A percentile compares a stretch with the other conserved stretches of the same genome.
These are phyloP conservation scores for Colletotrichum agaves DNA, from an alignment of 2,329 filamentous ascomycete genomes.

Conservation along the genomic window DNA sequence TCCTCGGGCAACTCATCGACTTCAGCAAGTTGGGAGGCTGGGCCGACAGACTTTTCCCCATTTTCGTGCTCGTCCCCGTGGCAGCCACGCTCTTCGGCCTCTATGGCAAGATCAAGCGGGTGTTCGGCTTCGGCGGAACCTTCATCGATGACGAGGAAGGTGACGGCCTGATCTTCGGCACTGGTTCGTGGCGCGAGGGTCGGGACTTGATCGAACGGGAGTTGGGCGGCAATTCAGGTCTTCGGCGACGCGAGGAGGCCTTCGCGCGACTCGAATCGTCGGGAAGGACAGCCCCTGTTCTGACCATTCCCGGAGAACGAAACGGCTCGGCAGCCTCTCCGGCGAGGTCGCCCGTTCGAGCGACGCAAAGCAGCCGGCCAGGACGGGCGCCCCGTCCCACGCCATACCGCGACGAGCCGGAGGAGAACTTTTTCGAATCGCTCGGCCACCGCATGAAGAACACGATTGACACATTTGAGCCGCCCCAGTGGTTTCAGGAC, in stretches of 20 bases:
- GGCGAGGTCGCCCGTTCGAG: constrained; percentile 56
- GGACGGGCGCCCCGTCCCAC: constrained; percentile 36
- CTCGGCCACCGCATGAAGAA: constrained; percentile 90
- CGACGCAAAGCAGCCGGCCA: constrained; percentile 49
- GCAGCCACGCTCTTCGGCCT: constrained; percentile 88
- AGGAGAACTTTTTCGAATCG: constrained; percentile 85
- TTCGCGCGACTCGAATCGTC: constrained; percentile 47
- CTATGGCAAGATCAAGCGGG: constrained; percentile 81
- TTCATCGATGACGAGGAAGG: constrained; percentile 80
- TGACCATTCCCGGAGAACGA: constrained; percentile 58
- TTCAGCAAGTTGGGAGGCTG: constrained; percentile 83
- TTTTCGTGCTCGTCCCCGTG: constrained; percentile 87
- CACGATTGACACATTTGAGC: constrained; percentile 85
- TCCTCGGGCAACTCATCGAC: constrained; percentile 85
- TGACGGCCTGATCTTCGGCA: constrained; percentile 73
- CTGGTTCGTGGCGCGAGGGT: constrained; percentile 91
- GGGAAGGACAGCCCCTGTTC: constrained; percentile 56
- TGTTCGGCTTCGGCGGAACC: constrained; percentile 80
- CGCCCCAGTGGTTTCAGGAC: constrained; percentile 84
- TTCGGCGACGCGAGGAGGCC: constrained; percentile 59
- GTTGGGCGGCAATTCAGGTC: constrained; percentile 71
- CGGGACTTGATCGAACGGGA: constrained; percentile 91
- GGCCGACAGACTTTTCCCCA: constrained; percentile 90
- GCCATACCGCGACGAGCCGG: constrained; percentile 57
- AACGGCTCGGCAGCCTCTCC: constrained; percentile 47